Evolutionary conservation across 2,329 filamentous ascomycete genomes (phyloP), one percentile per base, ranked within the genome.

Genomic region (Xylaria sp.): DNA sequence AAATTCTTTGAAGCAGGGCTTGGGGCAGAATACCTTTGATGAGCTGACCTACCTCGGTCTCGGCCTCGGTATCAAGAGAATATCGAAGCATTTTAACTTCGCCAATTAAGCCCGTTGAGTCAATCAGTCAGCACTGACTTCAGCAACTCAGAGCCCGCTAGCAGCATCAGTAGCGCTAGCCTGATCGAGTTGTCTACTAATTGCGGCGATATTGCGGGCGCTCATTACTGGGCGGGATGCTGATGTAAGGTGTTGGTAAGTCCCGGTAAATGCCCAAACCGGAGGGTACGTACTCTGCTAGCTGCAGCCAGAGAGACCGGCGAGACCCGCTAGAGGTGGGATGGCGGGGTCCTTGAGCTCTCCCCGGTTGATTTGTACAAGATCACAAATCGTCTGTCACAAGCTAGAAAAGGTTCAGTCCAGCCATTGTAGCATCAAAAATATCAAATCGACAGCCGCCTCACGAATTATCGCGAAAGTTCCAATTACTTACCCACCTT

Each of bases 181-280:
- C 49, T 17, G 10, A 40, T 20, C n/a, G 1, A 40, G 33, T 26
- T 53, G 49, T 33, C 28, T 48, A 48, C 42, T 48, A 59, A 36
- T 48, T 33, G 70, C 68, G 68, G 69, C 59, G 69, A 65, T 70
- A 68, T 70, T 72, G 63, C 44, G 11, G 31, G 36, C 36, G 49
- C 48, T 15, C 46, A 56, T 61, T 59, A 60, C 49, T 59, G 59
- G 26, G 61, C 36, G 26, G 44, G 20, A 36, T 70, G 73, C 73
- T 74, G 73, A 75, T 74, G 74, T 75, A 75, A 75, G 71, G 68
- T 63, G 71, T 75, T 75, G 70, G 74, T 76, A 73, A 75, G 71
- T 62, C 69, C 68, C 68, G 59, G 69, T 28, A 42, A 31, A 42
- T 38, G 59, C 42, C 49, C 38, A 36, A 20, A 59, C 26, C 11